These are phyloP conservation scores for Colletotrichum tamarilloi DNA, from an alignment of 2,329 filamentous ascomycete species.

Conservation along the genomic window DNA sequence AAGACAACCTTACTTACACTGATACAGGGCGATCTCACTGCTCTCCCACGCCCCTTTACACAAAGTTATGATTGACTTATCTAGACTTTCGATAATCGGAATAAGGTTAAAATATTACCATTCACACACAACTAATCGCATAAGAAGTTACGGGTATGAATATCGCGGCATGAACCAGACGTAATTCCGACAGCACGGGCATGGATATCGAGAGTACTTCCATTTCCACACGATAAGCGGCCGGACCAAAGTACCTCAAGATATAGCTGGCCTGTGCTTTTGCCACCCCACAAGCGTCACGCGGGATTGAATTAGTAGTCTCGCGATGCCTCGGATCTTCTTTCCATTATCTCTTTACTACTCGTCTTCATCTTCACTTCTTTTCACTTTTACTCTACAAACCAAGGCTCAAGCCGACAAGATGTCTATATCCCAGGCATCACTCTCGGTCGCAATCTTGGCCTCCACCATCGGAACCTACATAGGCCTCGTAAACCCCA, in stretches of 20 bases:
- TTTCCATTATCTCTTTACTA: too few relatives aligned
- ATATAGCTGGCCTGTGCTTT: neutral
- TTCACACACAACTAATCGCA: neutral
- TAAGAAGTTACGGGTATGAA: neutral
- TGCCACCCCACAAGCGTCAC: neutral
- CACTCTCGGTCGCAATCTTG: slow-evolving; percentile 35
- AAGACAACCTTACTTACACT: too few relatives aligned
- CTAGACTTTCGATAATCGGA: too few relatives aligned
- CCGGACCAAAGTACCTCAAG: neutral
- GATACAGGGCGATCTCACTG: too few relatives aligned
- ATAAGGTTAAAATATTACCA: neutral
- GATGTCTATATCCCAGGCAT: neutral
- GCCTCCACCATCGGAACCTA: slow-evolving; percentile 45
- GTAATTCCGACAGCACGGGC: neutral
- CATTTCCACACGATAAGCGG: fast-evolving
- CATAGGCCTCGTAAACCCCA: slow-evolving; percentile 45
- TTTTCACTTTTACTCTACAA: too few relatives aligned
- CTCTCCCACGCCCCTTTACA: too few relatives aligned
- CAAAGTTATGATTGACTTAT: neutral
- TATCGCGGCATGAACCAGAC: neutral
- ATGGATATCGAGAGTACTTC: neutral
- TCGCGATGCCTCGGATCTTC: neutral
- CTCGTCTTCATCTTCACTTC: neutral
- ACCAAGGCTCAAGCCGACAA: neutral
- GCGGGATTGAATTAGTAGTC: neutral